Percentiles rank a stretch among this genome's conserved stretches.
These are phyloP conservation scores for Taphrina flavorubra DNA, from an alignment of 1,139 yeast species.

Conservation along the genomic window DNA sequence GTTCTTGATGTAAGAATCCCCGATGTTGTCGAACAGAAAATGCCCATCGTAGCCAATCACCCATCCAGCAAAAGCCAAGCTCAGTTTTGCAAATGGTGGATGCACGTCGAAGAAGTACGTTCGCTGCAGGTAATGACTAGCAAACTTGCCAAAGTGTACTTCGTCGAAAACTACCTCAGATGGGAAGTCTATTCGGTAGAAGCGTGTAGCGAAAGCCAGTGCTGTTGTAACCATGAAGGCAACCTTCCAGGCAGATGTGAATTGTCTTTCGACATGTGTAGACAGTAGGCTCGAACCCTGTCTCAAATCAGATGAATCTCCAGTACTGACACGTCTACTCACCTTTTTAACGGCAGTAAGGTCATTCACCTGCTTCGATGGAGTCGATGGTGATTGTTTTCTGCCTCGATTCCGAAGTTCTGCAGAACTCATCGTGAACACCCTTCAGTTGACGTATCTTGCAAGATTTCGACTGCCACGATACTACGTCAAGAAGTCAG, in stretches of 20 bases:
- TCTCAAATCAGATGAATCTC: background rate
- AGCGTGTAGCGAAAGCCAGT: slow-evolving; percentile 73
- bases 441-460: too few relatives aligned
- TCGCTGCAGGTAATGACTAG: slow-evolving; percentile 68
- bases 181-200: slow-evolving; percentile 73
- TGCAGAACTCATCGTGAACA: slow-evolving; percentile 13
- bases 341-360: background rate
- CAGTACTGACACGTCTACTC: background rate
- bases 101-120: slow-evolving; percentile 94
- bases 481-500: too few relatives aligned
- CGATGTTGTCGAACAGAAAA: slow-evolving; percentile 89
- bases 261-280: background rate
- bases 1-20: slow-evolving; percentile 74
- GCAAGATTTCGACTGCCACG: too few relatives aligned
- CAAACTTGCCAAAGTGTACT: slow-evolving; percentile 96
- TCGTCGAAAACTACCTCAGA: slow-evolving; percentile 94
- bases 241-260: slow-evolving; percentile 13
- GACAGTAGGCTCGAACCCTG: background rate
- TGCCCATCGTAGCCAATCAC: slow-evolving; percentile 85
- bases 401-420: slow-evolving; percentile 22
- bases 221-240: slow-evolving; percentile 60
- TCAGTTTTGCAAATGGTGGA: slow-evolving; percentile 95
- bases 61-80: slow-evolving; percentile 90
- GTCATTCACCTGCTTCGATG: background rate
- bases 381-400: slow-evolving; percentile 3